A percentile compares a stretch with the other conserved stretches of the same genome.
Conservation (phyloP, 768 basidiomycete species). For the Boletellus ananas region DNA sequence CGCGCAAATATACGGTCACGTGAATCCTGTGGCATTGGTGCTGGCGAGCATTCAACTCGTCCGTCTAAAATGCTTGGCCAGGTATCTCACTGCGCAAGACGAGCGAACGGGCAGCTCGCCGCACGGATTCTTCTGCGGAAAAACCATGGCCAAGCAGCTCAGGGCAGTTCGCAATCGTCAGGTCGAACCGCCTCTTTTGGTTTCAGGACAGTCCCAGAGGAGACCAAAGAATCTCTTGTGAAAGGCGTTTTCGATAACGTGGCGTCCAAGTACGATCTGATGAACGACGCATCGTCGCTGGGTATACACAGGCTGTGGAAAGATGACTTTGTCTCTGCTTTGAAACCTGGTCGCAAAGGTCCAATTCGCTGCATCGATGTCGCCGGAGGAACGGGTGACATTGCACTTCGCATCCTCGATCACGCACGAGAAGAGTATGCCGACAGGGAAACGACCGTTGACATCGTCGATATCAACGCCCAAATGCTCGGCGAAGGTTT, state of each 20-base stretch:
- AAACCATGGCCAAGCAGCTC: constrained; percentile 20
- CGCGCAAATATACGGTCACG: neutral
- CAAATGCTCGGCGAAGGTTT: constrained; percentile 94
- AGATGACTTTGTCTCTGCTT: constrained; percentile 73
- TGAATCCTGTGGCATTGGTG: neutral
- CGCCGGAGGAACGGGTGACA: constrained; percentile 97
- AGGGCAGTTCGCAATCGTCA: constrained; percentile 14
- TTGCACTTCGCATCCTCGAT: constrained; percentile 91
- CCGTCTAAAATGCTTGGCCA: constrained; percentile 14
- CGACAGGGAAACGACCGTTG: constrained; percentile 85
- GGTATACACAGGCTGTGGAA: constrained; percentile 98
- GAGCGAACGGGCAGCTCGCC: constrained; percentile 6
- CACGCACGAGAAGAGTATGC: constrained; percentile 83
- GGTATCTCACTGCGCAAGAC: constrained; percentile 15
- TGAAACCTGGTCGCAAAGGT: constrained; percentile 75
- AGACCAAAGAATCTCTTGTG: constrained; percentile 84
- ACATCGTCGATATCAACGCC: constrained; percentile 90
- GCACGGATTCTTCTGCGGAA: constrained; percentile 13
- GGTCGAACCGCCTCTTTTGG: constrained; percentile 81
- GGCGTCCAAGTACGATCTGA: constrained; percentile 91
- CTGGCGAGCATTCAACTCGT: neutral
- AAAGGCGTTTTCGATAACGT: constrained; percentile 94
- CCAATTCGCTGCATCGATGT: constrained; percentile 86
- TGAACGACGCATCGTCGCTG: constrained; percentile 99
- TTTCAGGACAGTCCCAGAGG: constrained; percentile 83